These are phyloP conservation scores for Pythium brassicae DNA, from an alignment of 352 stramenopile genomes.

Conservation along the genomic window DNA sequence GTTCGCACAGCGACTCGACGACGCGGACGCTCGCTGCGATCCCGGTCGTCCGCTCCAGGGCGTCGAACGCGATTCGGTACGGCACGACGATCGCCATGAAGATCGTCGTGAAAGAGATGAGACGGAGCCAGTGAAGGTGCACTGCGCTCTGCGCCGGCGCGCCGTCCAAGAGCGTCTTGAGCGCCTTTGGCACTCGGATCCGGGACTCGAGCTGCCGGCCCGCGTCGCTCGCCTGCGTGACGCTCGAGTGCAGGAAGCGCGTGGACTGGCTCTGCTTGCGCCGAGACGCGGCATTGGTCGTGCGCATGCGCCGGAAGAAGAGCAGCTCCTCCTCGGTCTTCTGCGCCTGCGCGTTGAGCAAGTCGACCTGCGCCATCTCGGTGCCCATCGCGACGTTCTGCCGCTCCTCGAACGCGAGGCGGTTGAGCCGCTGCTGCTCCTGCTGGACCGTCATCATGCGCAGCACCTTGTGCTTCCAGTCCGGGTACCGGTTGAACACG, in stretches of 20 bases:
- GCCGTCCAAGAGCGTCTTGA: constrained; percentile 26
- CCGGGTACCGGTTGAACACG: constrained; percentile 63
- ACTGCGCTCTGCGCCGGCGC: constrained; percentile 36
- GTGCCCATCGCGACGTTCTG: constrained; percentile 27
- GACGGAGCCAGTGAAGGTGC: constrained; percentile 37
- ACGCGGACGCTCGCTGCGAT: constrained; percentile 15
- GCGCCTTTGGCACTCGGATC: constrained; percentile 7
- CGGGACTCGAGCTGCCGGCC: neutral
- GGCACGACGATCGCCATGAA: constrained; percentile 42
- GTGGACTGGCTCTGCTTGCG: constrained; percentile 14
- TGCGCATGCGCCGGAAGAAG: constrained; percentile 26
- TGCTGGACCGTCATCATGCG: constrained; percentile 56
- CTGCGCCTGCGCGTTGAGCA: constrained; percentile 27
- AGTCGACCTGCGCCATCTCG: constrained; percentile 29
- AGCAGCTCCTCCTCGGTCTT: constrained; percentile 35
- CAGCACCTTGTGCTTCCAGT: constrained; percentile 70
- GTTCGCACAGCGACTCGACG: constrained; percentile 27
- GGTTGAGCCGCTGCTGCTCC: constrained; percentile 43
- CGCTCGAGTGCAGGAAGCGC: constrained; percentile 5
- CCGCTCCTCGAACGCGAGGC: constrained; percentile 34
- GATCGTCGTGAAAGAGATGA: constrained; percentile 26
- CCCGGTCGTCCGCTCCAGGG: constrained; percentile 13
- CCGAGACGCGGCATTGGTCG: constrained; percentile 10
- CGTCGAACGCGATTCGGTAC: constrained; percentile 44
- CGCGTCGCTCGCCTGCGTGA: constrained; percentile 7